Evolutionary conservation across 1,284 basidiomycete genomes (phyloP), one percentile per base, ranked within the genome.

Genomic region (Leccinum fuscescens): DNA sequence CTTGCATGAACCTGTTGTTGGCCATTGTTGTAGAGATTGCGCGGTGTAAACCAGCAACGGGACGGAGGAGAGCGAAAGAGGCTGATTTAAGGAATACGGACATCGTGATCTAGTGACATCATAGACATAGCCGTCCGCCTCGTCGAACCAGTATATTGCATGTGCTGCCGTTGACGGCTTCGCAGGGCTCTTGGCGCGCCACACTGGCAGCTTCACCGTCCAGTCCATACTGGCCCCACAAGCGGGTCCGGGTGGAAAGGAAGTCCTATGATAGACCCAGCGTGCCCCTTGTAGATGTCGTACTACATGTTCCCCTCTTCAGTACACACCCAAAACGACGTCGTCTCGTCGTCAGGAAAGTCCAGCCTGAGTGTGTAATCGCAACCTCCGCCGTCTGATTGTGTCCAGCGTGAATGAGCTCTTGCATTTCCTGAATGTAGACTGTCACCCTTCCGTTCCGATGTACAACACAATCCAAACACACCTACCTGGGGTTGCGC

Each of bases 111-210:
- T 22, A 22, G 8, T 24, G 54, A 95, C 95, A 76, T 98, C 96
- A 76, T 97, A 98, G 17, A 99, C 94, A 72, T 98, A 98, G 74
- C 98, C 96, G 73, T 94, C 93, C 15, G 93, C 90, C 75, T 98
- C 96, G 67, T 99, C 96, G 68, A 98, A 97, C 49, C 92, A 93
- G 73, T 95, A 91, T 17, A 97, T 67, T 1, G 96, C 75, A 61
- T 87, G 82, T 27, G 79, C 78, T 24, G 80, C 74, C 14, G 87
- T 86, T 11, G 83, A 84, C 1, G 69, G 69, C 57, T 76, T 24
- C 44, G 86, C 80, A 46, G 88, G 77, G 24, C 83, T 85, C 75
- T 86, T 91, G 6, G 90, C 84, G 46, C 93, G 82, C 95, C 95
- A 98, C 1, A 98, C 27, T 27, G 27, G 27, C 27, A 29, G 79